Base-by-base conservation (phyloP, 2,329 filamentous ascomycete genomes). In the Seiridium cupressi region DNA sequence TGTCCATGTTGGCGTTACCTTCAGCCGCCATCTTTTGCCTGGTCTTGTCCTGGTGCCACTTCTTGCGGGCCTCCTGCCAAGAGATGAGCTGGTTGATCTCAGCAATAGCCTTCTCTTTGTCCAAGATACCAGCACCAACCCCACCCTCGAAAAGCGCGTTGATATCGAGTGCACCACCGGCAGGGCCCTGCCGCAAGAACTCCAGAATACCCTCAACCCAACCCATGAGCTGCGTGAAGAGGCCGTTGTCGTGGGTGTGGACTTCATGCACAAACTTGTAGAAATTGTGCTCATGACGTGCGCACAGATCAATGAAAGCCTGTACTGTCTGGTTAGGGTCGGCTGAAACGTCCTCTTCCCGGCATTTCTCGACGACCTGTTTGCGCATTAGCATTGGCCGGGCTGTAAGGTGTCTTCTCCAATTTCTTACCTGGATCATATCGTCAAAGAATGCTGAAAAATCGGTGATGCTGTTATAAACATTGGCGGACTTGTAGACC, bases 201-300 rank as follows among this genome's bases (percentile, higher is more conserved):
- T 95, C 91, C 5, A 99, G 84, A 61, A 99, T 98, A 42, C 90
- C 91, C 77, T 99, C 95, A 51, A 98, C 89, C 95, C 95, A 98
- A 34, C 88, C 88, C 95, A 99, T 99, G 56, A 99, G 84, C 69
- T 96, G 91, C 42, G 93, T 93, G 69, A 99, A 99, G 1, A 99
- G 85, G 0, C 95, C 95, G 64, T 99, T 96, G 73, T 99, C 95
- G 69, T 99, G 94, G 5, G 91, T 88, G 72, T 99, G 95, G 1
- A 99, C 94, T 76, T 99, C 95, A 74, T 99, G 95, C 3, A 99
- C 90, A 73, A 99, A 99, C 74, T 97, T 98, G 84, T 98, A 99
- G 73, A 99, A 94, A 76, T 96, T 96, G 73, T 96, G 88, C 76
- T 99, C 92, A 73, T 99, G 95, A 48, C 95, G 87, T 66, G 92